Base-by-base conservation (phyloP, 345 rosid genomes). In the Syzygium aqueum region DNA sequence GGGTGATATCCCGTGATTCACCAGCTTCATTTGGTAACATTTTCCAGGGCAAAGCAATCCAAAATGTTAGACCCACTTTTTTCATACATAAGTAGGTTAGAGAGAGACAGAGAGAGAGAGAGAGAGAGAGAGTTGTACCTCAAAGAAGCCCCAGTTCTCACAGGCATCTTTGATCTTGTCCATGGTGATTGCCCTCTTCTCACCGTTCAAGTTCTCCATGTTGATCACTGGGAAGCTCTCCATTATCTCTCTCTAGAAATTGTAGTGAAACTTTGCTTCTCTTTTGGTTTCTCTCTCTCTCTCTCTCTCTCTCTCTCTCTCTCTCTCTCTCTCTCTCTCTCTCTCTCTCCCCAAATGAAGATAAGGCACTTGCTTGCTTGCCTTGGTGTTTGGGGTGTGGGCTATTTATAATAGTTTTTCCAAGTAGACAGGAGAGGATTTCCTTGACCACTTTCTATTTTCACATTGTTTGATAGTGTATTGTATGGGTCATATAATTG, bases 111-210 rank as follows among this genome's bases (percentile, higher is more conserved):
- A 43, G 27, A 83, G n/a, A 27, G 49, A 28, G n/a, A 87, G 22
- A 56, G 40, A 43, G 27, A 83, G n/a, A 27, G 49, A 28, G n/a
- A 87, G 22, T 46, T n/a, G 78, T 91, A 97, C 99, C 99, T 97
- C 95, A 87, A 97, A 96, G 94, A 97, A 97, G 3, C 99, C 99
- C 99, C 99, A 97, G 89, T 95, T 97, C 86, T 96, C 96, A 89
- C 98, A 97, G 89, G 98, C 99, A 89, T 95, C 98, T 77, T 93
- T 92, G 93, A 97, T 95, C 89, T 92, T 89, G 85, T 92, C 94
- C 98, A 94, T 90, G 85, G 90, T 91, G 52, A 88, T 85, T 30
- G 87, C 88, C 89, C 96, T 92, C 89, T 90, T 92, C 90, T 93
- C 95, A 82, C 97, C 96, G 30, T 92, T 90, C 22, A 94, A 88